Evolutionary conservation across 768 basidiomycete species (phyloP).

Genomic region (Baorangia bicolor): DNA sequence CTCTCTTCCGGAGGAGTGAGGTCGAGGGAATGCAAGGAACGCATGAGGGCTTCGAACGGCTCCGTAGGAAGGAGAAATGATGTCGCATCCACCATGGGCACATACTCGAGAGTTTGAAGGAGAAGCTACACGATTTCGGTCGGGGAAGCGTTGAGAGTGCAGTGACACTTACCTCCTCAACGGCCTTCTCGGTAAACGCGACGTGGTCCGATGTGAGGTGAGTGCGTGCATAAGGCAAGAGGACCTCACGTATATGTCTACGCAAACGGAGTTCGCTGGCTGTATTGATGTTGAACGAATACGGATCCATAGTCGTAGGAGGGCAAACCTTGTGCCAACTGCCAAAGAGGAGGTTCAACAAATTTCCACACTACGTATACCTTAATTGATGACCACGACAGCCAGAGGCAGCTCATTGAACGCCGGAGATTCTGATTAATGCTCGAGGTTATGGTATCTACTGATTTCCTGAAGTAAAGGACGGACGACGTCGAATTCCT

Average conservation of each 20-base stretch:
- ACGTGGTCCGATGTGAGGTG: constrained; percentile 59
- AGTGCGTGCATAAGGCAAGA: constrained; percentile 51
- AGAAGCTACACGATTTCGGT: constrained; percentile 37
- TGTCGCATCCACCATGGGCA: constrained; percentile 50
- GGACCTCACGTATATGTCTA: constrained; percentile 51
- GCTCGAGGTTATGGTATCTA: not conserved
- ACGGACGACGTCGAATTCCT: not conserved
- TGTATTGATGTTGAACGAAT: constrained; percentile 18
- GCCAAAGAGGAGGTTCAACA: not conserved
- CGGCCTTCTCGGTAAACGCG: constrained; percentile 48
- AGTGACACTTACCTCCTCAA: constrained; percentile 40
- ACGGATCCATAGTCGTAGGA: constrained; percentile 14
- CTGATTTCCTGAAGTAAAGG: not conserved
- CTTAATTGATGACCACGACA: not conserved
- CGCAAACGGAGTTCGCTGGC: constrained; percentile 25
- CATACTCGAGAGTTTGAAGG: constrained; percentile 37
- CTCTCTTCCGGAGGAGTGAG: constrained; percentile 44
- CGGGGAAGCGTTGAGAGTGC: not conserved
- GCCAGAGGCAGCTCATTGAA: not conserved
- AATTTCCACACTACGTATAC: constrained; percentile 3
- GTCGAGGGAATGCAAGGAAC: constrained; percentile 32
- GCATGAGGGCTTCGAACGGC: constrained; percentile 47
- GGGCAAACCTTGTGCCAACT: not conserved
- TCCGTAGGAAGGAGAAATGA: constrained; percentile 54
- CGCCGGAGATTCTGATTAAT: not conserved